phyloP scores from a whole-genome alignment of 1,284 basidiomycete species.

The Microbotryum lychnidis-dioicae region DNA sequence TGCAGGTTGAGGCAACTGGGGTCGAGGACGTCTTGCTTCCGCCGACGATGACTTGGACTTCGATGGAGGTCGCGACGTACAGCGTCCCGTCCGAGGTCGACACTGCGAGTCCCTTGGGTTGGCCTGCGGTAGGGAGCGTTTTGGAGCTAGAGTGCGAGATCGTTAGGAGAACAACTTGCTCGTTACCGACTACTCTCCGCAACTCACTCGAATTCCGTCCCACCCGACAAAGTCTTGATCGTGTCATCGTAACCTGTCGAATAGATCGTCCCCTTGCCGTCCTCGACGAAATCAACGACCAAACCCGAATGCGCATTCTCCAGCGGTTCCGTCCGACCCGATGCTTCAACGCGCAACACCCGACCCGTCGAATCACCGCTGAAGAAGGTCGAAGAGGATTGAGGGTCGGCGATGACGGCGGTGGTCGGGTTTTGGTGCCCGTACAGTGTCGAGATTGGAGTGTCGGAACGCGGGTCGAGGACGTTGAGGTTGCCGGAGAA shows the following conservation, averaged over 20 bases:
- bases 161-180: conserved; percentile 19
- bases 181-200: background rate
- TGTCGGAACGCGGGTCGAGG: conserved; percentile 64
- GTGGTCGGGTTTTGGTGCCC: conserved; percentile 64
- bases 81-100: conserved; percentile 51
- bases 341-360: conserved; percentile 49
- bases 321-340: conserved; percentile 39
- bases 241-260: conserved; percentile 73
- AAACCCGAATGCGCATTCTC: conserved; percentile 63
- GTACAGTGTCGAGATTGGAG: conserved; percentile 55
- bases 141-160: conserved; percentile 29
- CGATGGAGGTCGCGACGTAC: conserved; percentile 58
- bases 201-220: background rate
- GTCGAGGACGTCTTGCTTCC: conserved; percentile 53
- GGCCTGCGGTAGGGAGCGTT: conserved; percentile 47
- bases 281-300: conserved; percentile 54
- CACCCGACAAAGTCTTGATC: conserved; percentile 46
- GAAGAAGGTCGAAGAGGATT: conserved; percentile 53
- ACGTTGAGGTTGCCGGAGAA: conserved; percentile 75
- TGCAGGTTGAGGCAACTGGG: conserved; percentile 5
- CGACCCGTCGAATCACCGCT: conserved; percentile 77
- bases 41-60: conserved; percentile 52
- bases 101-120: conserved; percentile 64
- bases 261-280: conserved; percentile 51
- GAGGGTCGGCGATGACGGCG: conserved; percentile 38